Conservation (phyloP, 108 stramenopile species). For the Cylindrotheca closterium region DNA sequence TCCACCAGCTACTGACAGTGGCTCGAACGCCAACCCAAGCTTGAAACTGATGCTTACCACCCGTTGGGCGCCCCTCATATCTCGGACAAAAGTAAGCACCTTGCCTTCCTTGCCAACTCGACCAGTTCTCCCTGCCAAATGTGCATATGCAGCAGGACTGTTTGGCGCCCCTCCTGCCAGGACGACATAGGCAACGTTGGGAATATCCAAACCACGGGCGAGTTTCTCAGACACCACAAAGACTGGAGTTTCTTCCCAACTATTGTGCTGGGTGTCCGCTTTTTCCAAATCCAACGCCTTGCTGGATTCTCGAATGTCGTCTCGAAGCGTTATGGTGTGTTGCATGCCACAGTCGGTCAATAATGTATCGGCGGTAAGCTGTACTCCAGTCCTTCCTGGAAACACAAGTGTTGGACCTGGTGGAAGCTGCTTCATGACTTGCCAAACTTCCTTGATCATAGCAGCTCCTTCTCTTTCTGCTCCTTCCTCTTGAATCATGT, state of each 20-base stretch:
- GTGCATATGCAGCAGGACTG: constrained; percentile 67
- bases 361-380: constrained; percentile 32
- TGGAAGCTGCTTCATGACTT: constrained; percentile 11
- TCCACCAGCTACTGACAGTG: not conserved
- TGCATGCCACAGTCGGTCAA: constrained; percentile 36
- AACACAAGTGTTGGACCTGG: constrained; percentile 53
- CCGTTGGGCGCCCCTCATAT: not conserved
- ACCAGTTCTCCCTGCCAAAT: constrained; percentile 77
- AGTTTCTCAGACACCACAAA: constrained; percentile 68
- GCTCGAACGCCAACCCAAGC: not conserved
- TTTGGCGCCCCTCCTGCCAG: constrained; percentile 54
- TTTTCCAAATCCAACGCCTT: not conserved
- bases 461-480: constrained; percentile 7
- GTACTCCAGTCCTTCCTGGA: constrained; percentile 64
- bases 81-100: constrained; percentile 39
- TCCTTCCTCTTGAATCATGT: constrained; percentile 2
- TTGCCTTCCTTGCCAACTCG: constrained; percentile 44
- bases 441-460: not conserved
- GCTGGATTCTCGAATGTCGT: constrained; percentile 6
- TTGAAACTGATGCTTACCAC: not conserved
- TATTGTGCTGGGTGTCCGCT: not conserved
- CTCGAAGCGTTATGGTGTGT: constrained; percentile 43
- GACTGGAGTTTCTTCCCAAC: constrained; percentile 43
- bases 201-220: constrained; percentile 70
- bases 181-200: constrained; percentile 54